phyloP scores from a whole-genome alignment of 345 rosid genomes.

The Eucalyptus sp. region DNA sequence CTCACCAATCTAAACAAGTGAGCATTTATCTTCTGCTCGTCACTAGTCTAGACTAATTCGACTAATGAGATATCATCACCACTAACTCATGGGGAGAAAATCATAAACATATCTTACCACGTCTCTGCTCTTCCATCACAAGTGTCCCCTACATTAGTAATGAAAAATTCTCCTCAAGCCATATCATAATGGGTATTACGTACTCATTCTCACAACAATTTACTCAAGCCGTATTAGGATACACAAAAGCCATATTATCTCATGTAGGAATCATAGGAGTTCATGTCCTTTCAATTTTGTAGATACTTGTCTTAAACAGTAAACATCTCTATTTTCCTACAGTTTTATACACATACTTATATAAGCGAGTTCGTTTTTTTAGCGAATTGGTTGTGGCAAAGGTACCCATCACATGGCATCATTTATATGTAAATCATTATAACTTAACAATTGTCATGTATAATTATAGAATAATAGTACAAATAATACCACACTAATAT shows the following conservation, averaged over 20 bases:
- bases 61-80: not conserved
- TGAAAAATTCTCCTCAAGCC: not conserved
- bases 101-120: not conserved
- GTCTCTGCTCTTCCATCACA: not conserved
- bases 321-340: not conserved
- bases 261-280: not conserved
- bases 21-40: not conserved
- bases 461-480: not conserved
- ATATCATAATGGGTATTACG: not conserved
- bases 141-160: not conserved
- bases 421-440: not conserved
- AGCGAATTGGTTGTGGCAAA: not conserved
- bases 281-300: not conserved
- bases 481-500: not conserved
- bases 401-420: not conserved
- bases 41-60: not conserved
- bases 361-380: not conserved
- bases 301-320: not conserved
- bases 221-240: not conserved
- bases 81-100: not conserved
- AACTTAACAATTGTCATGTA: not conserved
- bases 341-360: not conserved
- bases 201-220: not conserved
- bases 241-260: not conserved
- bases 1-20: not conserved